Conservation (phyloP, 169 alveolate genomes). For the Plasmodium blacklocki region DNA sequence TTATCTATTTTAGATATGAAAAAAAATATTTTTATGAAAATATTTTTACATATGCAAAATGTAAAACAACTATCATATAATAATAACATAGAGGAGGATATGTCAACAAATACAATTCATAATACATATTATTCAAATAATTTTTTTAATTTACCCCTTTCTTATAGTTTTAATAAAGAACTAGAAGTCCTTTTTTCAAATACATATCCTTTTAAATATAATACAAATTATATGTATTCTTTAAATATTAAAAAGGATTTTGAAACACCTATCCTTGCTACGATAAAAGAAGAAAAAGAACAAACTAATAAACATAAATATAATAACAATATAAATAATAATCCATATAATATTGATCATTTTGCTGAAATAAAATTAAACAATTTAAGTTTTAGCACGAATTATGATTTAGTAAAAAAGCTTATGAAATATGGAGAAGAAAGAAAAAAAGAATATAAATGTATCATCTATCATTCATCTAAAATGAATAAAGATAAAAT, state of each 20-base stretch:
- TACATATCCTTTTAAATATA: no score
- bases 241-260: no score
- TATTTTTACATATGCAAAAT: no score
- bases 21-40: not conserved
- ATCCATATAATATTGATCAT: conserved; percentile 3
- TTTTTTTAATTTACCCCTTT: not conserved
- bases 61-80: conserved; percentile 21
- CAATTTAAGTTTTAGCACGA: conserved; percentile 65
- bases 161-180: conserved; percentile 51
- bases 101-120: conserved; percentile 13
- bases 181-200: conserved; percentile 39
- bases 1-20: conserved; percentile 24
- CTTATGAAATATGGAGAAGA: conserved; percentile 74
- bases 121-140: not conserved
- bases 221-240: no score
- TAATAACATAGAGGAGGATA: conserved; percentile 18
- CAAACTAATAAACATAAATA: not conserved
- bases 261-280: no score
- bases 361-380: conserved; percentile 67
- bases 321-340: not conserved
- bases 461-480: conserved; percentile 64
- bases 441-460: conserved; percentile 76
- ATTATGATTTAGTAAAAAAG: conserved; percentile 66
- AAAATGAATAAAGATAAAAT: conserved; percentile 66
- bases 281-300: not conserved